Evolutionary conservation across 495 filamentous ascomycete genomes (phyloP).

Genomic region (Hypoxylon perforatum): DNA sequence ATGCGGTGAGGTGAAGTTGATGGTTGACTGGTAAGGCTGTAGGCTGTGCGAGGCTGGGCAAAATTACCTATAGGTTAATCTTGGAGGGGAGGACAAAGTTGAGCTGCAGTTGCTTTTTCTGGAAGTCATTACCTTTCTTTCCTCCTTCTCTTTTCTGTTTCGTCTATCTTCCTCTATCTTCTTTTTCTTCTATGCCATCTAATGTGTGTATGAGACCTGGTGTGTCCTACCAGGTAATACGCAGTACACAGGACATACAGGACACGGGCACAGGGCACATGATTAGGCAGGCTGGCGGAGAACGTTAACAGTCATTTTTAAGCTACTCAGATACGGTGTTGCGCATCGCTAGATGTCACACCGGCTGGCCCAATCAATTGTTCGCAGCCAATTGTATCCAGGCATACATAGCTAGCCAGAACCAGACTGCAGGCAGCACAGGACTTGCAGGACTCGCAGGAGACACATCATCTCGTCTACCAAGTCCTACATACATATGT

Average conservation of each 20-base stretch:
- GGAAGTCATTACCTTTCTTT: neutral
- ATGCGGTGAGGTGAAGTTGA: too few relatives aligned
- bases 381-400: slow-evolving; percentile 14
- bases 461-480: neutral
- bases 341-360: slow-evolving; percentile 23
- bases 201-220: neutral
- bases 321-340: neutral
- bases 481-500: neutral
- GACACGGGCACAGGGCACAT: neutral
- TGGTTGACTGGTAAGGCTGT: too few relatives aligned
- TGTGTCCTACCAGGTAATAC: neutral
- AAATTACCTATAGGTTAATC: too few relatives aligned
- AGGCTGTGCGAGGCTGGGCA: too few relatives aligned
- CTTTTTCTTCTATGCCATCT: neutral
- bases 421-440: neutral
- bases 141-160: neutral
- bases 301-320: neutral
- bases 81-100: neutral
- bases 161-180: neutral
- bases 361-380: slow-evolving; percentile 12
- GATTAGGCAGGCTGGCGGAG: neutral
- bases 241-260: neutral
- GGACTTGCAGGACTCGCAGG: neutral
- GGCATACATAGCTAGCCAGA: neutral
- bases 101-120: neutral